Base-by-base conservation (phyloP, 257 asterid species). In the Galeopsis tetrahit region DNA sequence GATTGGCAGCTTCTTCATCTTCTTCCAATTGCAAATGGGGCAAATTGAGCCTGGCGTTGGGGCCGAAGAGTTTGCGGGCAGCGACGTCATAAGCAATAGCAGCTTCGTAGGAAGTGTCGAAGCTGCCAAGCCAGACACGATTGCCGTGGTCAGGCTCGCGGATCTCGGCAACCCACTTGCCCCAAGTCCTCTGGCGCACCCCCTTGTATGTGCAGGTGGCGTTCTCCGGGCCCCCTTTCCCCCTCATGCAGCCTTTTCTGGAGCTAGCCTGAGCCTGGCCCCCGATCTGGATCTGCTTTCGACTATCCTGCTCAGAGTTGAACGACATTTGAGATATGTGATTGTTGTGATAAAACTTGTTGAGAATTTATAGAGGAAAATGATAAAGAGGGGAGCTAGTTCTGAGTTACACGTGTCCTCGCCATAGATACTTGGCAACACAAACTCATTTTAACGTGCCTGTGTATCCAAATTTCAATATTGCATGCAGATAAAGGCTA, bases 191-290 rank as follows among this genome's bases (percentile, higher is more conserved):
- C 75, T 93, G 98, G 0, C 96, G 75, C 0, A 93, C 98, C 1
- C 98, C 98, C 69, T 90, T 93, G 75, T 82, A 90, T 0, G 86
- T 79, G 79, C 98, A 93, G 0, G 85, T 14, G 5, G 93, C 88
- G 39, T 93, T 93, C 66, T 90, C 92, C 0, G 97, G 98, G 1
- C 98, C 98, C 0, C 98, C 98, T 68, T 93, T 90, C 1, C 98
- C 97, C 1, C 95, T 42, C 96, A 85, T 90, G 86, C 95, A 90
- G 0, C 97, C 97, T 44, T 90, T 89, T 17, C 97, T 70, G 0
- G 92, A 85, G 68, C 82, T 86, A 0, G 96, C 90, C 43, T 78
- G 89, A 21, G 28, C 28, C 28, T 21, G 28, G 1, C 28, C 28
- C 28, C 28, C 28, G 28, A 21, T 21, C 28, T 21, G 28, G 28